Evolutionary conservation across 495 filamentous ascomycete species (phyloP), one percentile per base, ranked within the genome.

Genomic region (Neurospora africana): DNA sequence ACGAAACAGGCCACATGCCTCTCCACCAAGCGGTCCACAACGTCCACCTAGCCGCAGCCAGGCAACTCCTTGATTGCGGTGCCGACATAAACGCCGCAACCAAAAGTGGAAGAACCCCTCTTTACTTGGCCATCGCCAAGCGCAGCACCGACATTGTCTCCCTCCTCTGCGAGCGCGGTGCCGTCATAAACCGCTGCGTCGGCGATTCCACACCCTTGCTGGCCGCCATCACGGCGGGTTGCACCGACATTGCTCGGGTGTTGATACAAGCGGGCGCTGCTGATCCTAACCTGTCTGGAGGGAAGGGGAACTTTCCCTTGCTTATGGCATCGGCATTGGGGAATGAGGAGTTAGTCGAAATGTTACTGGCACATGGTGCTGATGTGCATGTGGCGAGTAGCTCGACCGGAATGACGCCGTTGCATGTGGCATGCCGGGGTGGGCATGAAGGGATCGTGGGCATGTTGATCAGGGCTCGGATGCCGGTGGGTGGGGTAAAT

Each of bases 11-110:
- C 19, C 73, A 74, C 36, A 77, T 72, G 11, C 74, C 78, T 39
- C 72, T 79, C 19, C 76, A 76, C 33, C 70, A 73, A 33, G 78
- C 78, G 11, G 73, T 77, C n/a, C 74, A 72, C 5, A 73, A 68
- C 39, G 68, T 67, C n/a, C 72, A 73, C 4, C 69, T 73, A 2
- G 68, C 69, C 30, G 68, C 76, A 13, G 73, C 68, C 21, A 69
- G 70, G 47, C 71, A 77, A 72, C 72, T 79, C 4, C 65, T 79
- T n/a, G 74, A 74, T 39, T 78, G 77, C 43, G 77, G 79, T 11
- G 79, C 77, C 3, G 76, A 78, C 41, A 61, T 75, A 4, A 76
- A 78, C 38, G 69, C 74, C 11, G 40, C 72, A 9, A 74, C 76
- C 27, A 70, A 68, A 17, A 73, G 72, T 4, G 74, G 77, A 2